Evolutionary conservation across 345 rosid genomes (phyloP).

Genomic region (Gossypium arboreum): DNA sequence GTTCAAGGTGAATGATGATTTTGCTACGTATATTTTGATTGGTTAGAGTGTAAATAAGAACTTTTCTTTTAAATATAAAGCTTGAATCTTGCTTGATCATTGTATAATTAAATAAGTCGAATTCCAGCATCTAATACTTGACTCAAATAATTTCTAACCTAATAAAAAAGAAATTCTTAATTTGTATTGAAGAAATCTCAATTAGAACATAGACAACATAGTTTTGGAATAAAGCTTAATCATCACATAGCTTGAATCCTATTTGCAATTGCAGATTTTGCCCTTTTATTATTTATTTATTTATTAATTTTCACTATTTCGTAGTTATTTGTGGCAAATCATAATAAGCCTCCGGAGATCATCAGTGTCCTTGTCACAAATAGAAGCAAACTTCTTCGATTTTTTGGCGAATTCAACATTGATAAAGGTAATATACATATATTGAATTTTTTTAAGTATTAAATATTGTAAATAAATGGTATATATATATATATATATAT

Average conservation of each 20-base stretch:
- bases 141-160: not conserved
- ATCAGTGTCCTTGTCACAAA: conserved; percentile 39
- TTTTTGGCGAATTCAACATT: conserved; percentile 37
- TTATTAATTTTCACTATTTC: not conserved
- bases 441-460: not conserved
- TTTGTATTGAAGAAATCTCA: not conserved
- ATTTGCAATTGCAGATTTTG: not conserved
- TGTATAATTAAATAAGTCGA: not conserved
- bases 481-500: not conserved
- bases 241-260: not conserved
- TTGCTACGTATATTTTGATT: not conserved
- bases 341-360: conserved; percentile 46
- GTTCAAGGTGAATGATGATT: conserved; percentile 37
- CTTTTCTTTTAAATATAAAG: not conserved
- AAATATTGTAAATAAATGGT: not conserved
- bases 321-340: conserved; percentile 52
- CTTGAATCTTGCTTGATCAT: not conserved
- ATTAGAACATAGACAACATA: too few species aligned
- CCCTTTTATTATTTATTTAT: not conserved
- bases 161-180: too few species aligned
- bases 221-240: not conserved
- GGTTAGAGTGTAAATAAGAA: too few species aligned
- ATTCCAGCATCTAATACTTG: not conserved
- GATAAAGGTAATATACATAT: conserved; percentile 45
- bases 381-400: conserved; percentile 47